phyloP scores from a whole-genome alignment of 345 rosid species.

The Eucalyptus regnans region DNA sequence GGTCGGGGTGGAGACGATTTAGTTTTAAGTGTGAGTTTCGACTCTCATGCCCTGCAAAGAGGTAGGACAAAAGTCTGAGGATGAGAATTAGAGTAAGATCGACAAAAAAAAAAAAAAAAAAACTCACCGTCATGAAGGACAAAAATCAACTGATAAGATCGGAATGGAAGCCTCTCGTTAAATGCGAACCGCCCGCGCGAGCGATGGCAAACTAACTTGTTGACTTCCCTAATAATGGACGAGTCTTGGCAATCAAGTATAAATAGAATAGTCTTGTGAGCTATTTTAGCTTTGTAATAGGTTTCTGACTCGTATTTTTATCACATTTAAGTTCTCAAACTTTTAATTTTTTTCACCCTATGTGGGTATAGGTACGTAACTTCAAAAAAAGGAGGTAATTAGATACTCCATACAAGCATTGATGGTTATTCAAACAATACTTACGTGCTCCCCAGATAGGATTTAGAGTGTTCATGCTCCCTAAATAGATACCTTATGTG shows the following conservation, averaged over 20 bases:
- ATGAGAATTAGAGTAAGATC: too few species aligned
- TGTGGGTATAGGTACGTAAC: neutral
- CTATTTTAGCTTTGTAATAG: neutral
- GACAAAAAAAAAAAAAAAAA: too few species aligned
- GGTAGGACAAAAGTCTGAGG: too few species aligned
- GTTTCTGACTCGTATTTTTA: neutral
- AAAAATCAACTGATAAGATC: too few species aligned
- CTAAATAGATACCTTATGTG: neutral
- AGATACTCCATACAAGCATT: neutral
- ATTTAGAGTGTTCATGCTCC: neutral
- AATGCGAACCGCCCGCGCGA: too few species aligned
- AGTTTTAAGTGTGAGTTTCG: too few species aligned
- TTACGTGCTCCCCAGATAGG: neutral
- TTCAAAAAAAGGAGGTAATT: neutral
- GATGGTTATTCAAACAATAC: neutral
- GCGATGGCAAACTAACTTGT: too few species aligned
- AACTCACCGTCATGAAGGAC: too few species aligned
- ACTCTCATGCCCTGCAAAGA: rapidly evolving
- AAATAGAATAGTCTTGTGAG: neutral
- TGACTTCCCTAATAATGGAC: too few species aligned
- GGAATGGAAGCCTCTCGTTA: too few species aligned
- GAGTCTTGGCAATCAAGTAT: neutral
- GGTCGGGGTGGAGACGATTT: too few species aligned
- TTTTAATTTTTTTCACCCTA: neutral
- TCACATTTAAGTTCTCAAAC: neutral